A percentile compares a stretch with the other conserved stretches of the same genome.
Evolutionary conservation across 371 early-diverging fungal species (phyloP).

Genomic region (Syncephalis fuscata): DNA sequence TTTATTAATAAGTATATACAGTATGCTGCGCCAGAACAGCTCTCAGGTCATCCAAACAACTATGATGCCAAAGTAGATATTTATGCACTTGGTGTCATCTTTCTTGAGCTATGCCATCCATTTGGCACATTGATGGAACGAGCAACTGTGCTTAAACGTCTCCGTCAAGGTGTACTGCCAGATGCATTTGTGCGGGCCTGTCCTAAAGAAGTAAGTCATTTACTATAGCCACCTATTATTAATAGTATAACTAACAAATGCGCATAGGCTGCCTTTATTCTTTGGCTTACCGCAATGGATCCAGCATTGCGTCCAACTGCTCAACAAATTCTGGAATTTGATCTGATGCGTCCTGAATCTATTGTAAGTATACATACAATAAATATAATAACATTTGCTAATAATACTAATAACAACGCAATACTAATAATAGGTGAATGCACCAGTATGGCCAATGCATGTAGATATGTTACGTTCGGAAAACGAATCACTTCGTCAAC

Average conservation of each 20-base stretch:
- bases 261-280: conserved; percentile 42
- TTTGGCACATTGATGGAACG: conserved; percentile 65
- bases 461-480: background rate
- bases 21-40: conserved; percentile 91
- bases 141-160: conserved; percentile 30
- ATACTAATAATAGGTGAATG: no score
- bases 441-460: no score
- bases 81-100: conserved; percentile 54
- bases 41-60: conserved; percentile 28
- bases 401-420: no score
- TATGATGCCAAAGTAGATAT: conserved; percentile 70
- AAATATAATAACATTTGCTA: no score
- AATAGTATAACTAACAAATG: background rate
- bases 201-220: conserved; percentile 43
- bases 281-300: conserved; percentile 57
- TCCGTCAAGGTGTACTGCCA: conserved; percentile 46
- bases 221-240: background rate
- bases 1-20: conserved; percentile 5
- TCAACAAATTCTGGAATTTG: conserved; percentile 50
- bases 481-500: background rate
- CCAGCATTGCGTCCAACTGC: conserved; percentile 58
- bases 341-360: conserved; percentile 11
- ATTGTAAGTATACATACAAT: no score
- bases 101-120: conserved; percentile 61
- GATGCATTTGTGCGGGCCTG: conserved; percentile 48